phyloP scores from a whole-genome alignment of 805 yeast genomes.

The Lipomyces spencermartinsiae region DNA sequence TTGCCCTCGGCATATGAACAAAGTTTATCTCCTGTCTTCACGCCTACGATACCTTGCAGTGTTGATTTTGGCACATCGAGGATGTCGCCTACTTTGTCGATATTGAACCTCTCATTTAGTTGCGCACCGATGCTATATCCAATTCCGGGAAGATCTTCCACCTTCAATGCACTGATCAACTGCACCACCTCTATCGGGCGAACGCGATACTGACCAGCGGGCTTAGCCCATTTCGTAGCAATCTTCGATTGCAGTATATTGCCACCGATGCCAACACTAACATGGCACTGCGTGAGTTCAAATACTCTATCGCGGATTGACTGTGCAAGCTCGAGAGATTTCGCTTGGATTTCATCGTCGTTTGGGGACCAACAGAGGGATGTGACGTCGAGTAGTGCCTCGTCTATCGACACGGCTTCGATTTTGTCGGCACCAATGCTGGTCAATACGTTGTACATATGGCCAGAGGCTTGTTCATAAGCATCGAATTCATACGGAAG shows the following conservation, averaged over 20 bases:
- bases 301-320: conserved; percentile 53
- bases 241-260: conserved; percentile 81
- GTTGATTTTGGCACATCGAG: conserved; percentile 46
- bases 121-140: conserved; percentile 54
- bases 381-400: conserved; percentile 77
- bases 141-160: conserved; percentile 54
- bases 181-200: conserved; percentile 38
- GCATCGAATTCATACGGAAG: conserved; percentile 76
- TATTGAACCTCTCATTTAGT: conserved; percentile 49
- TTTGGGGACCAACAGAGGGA: conserved; percentile 35
- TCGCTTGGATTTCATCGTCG: conserved; percentile 32
- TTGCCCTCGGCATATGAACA: conserved; percentile 66
- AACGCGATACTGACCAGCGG: conserved; percentile 64
- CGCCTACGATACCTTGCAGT: conserved; percentile 63
- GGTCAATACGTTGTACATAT: conserved; percentile 66
- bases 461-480: conserved; percentile 69
- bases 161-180: conserved; percentile 50
- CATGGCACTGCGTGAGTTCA: conserved; percentile 61
- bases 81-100: conserved; percentile 52
- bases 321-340: conserved; percentile 43
- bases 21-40: conserved; percentile 71
- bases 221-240: conserved; percentile 77
- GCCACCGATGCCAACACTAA: conserved; percentile 78
- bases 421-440: conserved; percentile 53
- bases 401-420: conserved; percentile 90